phyloP scores from a whole-genome alignment of 2,329 filamentous ascomycete species.

The Penicillium sp. region DNA sequence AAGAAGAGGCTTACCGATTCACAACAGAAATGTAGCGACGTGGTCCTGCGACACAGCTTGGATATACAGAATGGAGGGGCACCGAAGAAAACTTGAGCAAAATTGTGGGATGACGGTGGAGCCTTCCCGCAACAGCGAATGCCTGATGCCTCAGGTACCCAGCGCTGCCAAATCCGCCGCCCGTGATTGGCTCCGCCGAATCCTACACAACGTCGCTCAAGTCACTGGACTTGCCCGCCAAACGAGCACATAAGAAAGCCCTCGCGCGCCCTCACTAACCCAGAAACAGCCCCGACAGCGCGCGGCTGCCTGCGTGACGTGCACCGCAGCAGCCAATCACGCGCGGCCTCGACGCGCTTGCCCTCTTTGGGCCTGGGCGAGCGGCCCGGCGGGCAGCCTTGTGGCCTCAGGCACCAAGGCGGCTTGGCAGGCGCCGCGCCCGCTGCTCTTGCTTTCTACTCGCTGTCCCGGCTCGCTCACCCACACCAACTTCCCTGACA shows the following conservation, averaged over 20 bases:
- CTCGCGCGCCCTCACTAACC: neutral
- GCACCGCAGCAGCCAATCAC: slow-evolving; percentile 4
- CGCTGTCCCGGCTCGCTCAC: slow-evolving; percentile 20
- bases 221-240: no score
- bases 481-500: slow-evolving; percentile 29
- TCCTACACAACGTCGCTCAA: no score
- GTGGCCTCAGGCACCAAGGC: slow-evolving; percentile 21
- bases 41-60: neutral
- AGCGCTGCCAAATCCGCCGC: slow-evolving; percentile 1
- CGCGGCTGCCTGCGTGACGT: neutral
- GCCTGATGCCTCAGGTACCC: slow-evolving; percentile 11
- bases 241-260: neutral
- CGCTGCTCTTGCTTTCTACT: slow-evolving; percentile 21
- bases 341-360: slow-evolving; percentile 13
- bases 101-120: slow-evolving; percentile 17
- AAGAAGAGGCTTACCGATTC: neutral
- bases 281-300: neutral
- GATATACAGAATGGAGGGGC: slow-evolving; percentile 8
- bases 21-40: slow-evolving; percentile 3
- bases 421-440: slow-evolving; percentile 6
- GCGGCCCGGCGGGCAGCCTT: slow-evolving; percentile 20
- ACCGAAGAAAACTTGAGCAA: slow-evolving; percentile 12
- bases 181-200: neutral
- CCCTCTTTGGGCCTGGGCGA: neutral
- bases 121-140: slow-evolving; percentile 5